Evolutionary conservation across 768 basidiomycete genomes (phyloP), one percentile per base, ranked within the genome.

Genomic region (Floccularia luteovirens): DNA sequence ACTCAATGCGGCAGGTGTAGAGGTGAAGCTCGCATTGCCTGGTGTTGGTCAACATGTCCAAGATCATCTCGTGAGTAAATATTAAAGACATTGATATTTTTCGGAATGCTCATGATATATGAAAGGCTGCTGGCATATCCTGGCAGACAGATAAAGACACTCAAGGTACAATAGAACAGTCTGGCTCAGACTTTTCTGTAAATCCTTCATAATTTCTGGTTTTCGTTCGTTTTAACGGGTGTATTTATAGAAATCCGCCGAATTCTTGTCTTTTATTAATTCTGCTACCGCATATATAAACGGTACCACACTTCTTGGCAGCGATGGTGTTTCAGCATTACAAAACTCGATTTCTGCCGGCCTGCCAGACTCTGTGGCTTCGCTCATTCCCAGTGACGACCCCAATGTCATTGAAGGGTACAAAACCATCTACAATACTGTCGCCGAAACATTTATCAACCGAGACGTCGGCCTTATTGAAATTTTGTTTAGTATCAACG

Each of bases 241-340:
- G 3, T 23, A 23, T 20, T 31, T 20, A 27, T 31, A 63, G 55
- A 55, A 51, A 41, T 48, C 59, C 5, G 38, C 60, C 1, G 56
- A 58, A 41, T 75, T 74, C 56, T 49, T 68, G 12, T 79, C 77
- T 2, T 75, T 72, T 54, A 63, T 81, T 53, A 83, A 82, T 63
- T 70, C 75, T 24, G 79, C 79, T 3, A 75, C 74, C 27, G 74
- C 73, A 5, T 83, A 79, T 51, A 63, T 70, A 48, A 79, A 79
- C 57, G 59, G 67, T 44, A 67, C 70, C 25, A 56, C 56, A 24
- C 64, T 76, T 23, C 61, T 77, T 43, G 66, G 59, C 31, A 45
- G 47, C 6, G 45, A 51, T 4, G 42, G 39, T 17, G 45, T 37
- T 2, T 5, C 46, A 19, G 43, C 28, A 6, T 44, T 57, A 32